Evolutionary conservation across 164 flowering plant species (phyloP), one percentile per base, ranked within the genome.

Genomic region (Akebia trifoliata): DNA sequence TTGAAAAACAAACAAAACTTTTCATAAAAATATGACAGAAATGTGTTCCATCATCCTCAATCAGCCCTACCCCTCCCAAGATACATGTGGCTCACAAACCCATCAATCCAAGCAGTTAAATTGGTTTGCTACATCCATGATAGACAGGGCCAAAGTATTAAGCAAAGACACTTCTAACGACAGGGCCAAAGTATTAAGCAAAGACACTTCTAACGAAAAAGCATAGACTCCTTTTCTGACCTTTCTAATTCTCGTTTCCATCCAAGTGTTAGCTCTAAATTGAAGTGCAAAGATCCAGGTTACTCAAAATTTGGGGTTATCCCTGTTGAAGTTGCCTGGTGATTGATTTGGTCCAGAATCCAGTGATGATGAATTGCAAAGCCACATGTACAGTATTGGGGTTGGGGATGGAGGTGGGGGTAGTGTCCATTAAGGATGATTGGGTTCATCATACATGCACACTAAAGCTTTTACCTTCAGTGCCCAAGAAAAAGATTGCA

Each of bases 401-500:
- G 20, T 18, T 2, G 26, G 12, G 44, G 30, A 35, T 14, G 21
- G n/a, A 14, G 32, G 21, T 9, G 42, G n/a, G n/a, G 4, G 1
- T 28, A 4, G 26, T 10, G 14, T 32, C 1, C 20, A 12, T 5
- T 14, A 44, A 44, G 10, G 10, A 10, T 6, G 11, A 32, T 25
- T 21, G 20, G 36, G 24, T 42, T 44, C 11, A 25, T 31, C 35
- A 29, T 30, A 9, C 10, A 47, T 52, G 52, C 14, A 18, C 4
- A 54, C 26, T 35, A 31, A 56, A 61, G 44, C 26, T 45, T 55
- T 60, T 75, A 88, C 90, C 88, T 88, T 84, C 76, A 84, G 55
- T 50, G 87, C 88, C 96, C 93, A 88, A 2, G 87, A 77, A 72
- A 88, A 88, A 18, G 88, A 81, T 45, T 74, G 79, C 63, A 77